Evolutionary conservation across 2,329 filamentous ascomycete genomes (phyloP).

Genomic region (Pezizomycotina sp.): DNA sequence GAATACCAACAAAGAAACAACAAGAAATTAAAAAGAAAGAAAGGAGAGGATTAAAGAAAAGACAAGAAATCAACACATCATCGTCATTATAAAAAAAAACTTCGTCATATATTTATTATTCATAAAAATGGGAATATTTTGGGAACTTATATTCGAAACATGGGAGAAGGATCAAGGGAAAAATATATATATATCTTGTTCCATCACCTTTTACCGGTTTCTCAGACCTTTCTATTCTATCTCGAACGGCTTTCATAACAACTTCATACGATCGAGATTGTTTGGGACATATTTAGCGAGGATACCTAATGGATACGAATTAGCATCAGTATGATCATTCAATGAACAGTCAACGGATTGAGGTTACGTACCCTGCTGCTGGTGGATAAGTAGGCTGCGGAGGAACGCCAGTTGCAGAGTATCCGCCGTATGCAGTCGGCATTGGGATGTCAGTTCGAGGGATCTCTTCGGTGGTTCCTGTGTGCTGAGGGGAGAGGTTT

Average conservation of each 20-base stretch:
- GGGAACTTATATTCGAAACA: too few relatives aligned
- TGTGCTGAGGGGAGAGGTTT: constrained; percentile 15
- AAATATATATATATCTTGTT: constrained; percentile 1
- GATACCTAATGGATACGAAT: too few relatives aligned
- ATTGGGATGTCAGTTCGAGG: constrained; percentile 17
- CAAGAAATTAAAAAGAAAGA: too few relatives aligned
- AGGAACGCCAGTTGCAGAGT: constrained; percentile 8
- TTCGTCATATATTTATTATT: too few relatives aligned
- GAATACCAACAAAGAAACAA: too few relatives aligned
- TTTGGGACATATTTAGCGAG: too few relatives aligned
- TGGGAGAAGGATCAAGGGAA: too few relatives aligned
- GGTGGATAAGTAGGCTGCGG: constrained; percentile 8
- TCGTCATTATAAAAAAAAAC: too few relatives aligned
- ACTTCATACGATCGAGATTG: too few relatives aligned
- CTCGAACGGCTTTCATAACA: constrained; percentile 2
- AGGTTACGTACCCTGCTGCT: constrained; percentile 14
- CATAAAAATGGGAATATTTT: too few relatives aligned
- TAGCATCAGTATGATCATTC: constrained; percentile 17
- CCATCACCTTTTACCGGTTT: constrained; percentile 5
- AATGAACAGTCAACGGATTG: constrained; percentile 11
- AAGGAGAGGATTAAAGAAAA: too few relatives aligned
- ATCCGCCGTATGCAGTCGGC: constrained; percentile 16
- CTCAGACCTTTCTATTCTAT: background rate
- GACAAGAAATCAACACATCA: too few relatives aligned
- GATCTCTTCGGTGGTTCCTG: constrained; percentile 15